These are phyloP conservation scores for Sungouiozyma ichnusensis DNA, from an alignment of 805 yeast species.

Conservation along the genomic window DNA sequence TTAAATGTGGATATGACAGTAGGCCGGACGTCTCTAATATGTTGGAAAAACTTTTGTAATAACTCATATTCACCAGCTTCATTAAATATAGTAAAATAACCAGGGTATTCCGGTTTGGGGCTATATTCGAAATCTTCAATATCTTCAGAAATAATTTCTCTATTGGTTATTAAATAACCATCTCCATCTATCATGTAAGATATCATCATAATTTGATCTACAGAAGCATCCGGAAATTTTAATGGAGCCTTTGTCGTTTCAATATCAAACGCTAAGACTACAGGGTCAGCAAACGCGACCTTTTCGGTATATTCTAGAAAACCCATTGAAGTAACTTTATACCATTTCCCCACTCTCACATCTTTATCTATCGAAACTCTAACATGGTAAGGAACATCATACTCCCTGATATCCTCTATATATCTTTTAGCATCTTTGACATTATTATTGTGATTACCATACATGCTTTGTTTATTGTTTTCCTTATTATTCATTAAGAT, in stretches of 20 bases:
- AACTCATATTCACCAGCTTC: slow-evolving; percentile 76
- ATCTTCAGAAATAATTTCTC: slow-evolving; percentile 90
- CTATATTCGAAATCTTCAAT: slow-evolving; percentile 96
- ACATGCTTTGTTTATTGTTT: slow-evolving; percentile 57
- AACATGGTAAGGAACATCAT: slow-evolving; percentile 94
- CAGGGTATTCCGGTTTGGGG: slow-evolving; percentile 93
- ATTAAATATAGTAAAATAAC: slow-evolving; percentile 79
- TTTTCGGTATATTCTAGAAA: slow-evolving; percentile 49
- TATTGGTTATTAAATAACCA: slow-evolving; percentile 84
- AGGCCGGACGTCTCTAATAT: slow-evolving; percentile 76
- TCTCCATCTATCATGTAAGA: slow-evolving; percentile 99
- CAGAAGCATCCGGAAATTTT: slow-evolving; percentile 84
- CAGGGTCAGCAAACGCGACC: slow-evolving; percentile 95
- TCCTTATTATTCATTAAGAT: slow-evolving; percentile 57
- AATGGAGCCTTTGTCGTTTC: slow-evolving; percentile 96
- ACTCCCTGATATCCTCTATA: slow-evolving; percentile 78
- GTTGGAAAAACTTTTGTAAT: slow-evolving; percentile 73
- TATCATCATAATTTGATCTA: slow-evolving; percentile 96
- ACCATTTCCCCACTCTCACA: slow-evolving; percentile 94
- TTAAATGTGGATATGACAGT: slow-evolving; percentile 97
- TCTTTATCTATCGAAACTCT: slow-evolving; percentile 88
- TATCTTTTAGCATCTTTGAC: slow-evolving; percentile 39
- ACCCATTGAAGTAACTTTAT: slow-evolving; percentile 58
- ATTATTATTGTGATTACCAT: slow-evolving; percentile 32
- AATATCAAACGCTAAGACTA: slow-evolving; percentile 91